phyloP scores from a whole-genome alignment of 176 grass and related monocot species.

The Triticum urartu region DNA sequence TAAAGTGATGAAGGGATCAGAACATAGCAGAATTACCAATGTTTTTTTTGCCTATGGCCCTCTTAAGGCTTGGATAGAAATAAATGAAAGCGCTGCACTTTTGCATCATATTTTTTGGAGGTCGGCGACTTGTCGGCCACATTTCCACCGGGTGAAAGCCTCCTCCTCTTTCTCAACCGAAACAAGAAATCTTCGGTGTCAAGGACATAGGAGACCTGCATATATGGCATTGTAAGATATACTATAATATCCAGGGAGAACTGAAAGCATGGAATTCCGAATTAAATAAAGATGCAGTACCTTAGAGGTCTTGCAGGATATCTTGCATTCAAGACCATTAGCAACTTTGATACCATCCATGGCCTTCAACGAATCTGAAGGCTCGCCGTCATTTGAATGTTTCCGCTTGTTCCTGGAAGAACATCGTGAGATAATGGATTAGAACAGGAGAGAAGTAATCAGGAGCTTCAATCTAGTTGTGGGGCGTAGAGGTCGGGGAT shows the following conservation, averaged over 20 bases:
- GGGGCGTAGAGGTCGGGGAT: neutral
- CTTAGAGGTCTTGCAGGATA: constrained; percentile 81
- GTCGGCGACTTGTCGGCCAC: constrained; percentile 22
- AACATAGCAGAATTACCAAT: constrained; percentile 50
- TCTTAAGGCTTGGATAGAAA: constrained; percentile 62
- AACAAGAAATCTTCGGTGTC: constrained; percentile 96
- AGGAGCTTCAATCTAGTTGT: neutral
- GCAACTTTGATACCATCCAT: constrained; percentile 65
- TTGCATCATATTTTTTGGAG: constrained; percentile 38
- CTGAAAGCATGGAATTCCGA: neutral
- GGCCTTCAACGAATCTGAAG: constrained; percentile 46
- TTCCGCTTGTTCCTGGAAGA: constrained; percentile 82
- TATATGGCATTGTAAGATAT: neutral
- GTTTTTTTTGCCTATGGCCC: constrained; percentile 24
- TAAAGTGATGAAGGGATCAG: neutral
- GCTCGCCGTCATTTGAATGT: constrained; percentile 49
- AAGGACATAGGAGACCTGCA: constrained; percentile 85
- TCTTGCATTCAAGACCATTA: constrained; percentile 98
- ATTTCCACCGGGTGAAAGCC: constrained; percentile 14
- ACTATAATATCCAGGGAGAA: neutral
- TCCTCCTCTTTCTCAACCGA: constrained; percentile 54
- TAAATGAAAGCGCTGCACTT: constrained; percentile 71
- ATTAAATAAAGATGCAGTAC: constrained; percentile 24
- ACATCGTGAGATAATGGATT: neutral
- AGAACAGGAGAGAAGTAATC: neutral